Conservation (phyloP, 2,329 filamentous ascomycete genomes). For the Lachnellula arida region DNA sequence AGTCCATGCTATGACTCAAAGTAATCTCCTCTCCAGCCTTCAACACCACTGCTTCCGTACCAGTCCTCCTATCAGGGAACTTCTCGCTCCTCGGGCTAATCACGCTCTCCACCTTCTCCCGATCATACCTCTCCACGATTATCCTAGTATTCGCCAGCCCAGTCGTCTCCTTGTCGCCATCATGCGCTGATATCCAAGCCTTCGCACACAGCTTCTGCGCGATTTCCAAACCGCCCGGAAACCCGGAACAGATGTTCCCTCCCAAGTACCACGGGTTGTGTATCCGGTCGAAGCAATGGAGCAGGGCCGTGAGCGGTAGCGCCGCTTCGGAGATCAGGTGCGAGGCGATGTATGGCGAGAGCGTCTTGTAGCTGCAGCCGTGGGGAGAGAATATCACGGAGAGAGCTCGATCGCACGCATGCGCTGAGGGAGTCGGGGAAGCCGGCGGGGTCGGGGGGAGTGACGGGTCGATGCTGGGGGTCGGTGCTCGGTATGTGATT, state of each 20-base stretch:
- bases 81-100: constrained; percentile 26
- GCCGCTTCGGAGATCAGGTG: constrained; percentile 53
- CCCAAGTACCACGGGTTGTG: constrained; percentile 58
- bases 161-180: constrained; percentile 52
- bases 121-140: constrained; percentile 40
- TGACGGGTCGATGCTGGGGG: not conserved
- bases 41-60: constrained; percentile 41
- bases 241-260: constrained; percentile 52
- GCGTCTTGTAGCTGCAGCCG: constrained; percentile 49
- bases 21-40: constrained; percentile 40
- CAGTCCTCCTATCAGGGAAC: constrained; percentile 18
- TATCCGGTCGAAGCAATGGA: constrained; percentile 60
- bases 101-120: constrained; percentile 41
- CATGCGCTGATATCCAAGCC: constrained; percentile 58
- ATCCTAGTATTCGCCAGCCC: constrained; percentile 49
- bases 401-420: constrained; percentile 41
- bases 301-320: constrained; percentile 57
- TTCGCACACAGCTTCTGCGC: constrained; percentile 48
- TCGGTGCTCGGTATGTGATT: constrained; percentile 61
- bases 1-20: constrained; percentile 27
- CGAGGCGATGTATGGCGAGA: constrained; percentile 51
- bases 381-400: constrained; percentile 63
- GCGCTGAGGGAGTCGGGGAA: constrained; percentile 22
- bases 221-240: constrained; percentile 52
- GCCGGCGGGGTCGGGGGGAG: constrained; percentile 20